These are phyloP conservation scores for Beauveria medogensis DNA, from an alignment of 2,329 filamentous ascomycete genomes.

Conservation along the genomic window DNA sequence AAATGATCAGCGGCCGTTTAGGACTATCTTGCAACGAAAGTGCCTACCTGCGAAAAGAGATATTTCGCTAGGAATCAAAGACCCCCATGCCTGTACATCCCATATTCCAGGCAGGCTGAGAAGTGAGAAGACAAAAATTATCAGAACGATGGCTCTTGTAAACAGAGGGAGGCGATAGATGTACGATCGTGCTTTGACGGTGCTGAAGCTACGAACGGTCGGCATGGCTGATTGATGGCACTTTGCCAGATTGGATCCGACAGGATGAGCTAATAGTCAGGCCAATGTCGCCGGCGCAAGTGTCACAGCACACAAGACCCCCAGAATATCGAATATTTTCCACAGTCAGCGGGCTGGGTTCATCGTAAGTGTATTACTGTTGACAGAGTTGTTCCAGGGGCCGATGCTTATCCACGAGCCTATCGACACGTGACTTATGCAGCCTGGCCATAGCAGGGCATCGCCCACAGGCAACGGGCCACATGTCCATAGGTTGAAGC, in stretches of 20 bases:
- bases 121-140: constrained; percentile 57
- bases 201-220: constrained; percentile 48
- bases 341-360: background rate
- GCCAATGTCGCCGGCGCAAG: background rate
- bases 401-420: background rate
- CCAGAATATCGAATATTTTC: background rate
- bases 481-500: no score
- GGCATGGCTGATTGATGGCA: constrained; percentile 21
- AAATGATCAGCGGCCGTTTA: background rate
- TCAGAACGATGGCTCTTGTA: constrained; percentile 61
- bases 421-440: constrained; percentile 5
- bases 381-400: constrained; percentile 1
- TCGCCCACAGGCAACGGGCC: no score
- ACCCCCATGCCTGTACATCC: constrained; percentile 68
- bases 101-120: constrained; percentile 61
- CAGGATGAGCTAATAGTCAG: background rate
- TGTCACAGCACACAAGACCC: background rate
- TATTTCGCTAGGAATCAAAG: constrained; percentile 70
- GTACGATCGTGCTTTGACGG: constrained; percentile 69
- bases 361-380: background rate
- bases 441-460: no score
- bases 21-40: background rate
- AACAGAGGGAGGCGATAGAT: constrained; percentile 79
- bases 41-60: constrained; percentile 60
- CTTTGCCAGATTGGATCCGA: background rate